A percentile compares a stretch with the other conserved stretches of the same genome.
Evolutionary conservation across 352 stramenopile genomes (phyloP).

Genomic region (Pythium chondricola): DNA sequence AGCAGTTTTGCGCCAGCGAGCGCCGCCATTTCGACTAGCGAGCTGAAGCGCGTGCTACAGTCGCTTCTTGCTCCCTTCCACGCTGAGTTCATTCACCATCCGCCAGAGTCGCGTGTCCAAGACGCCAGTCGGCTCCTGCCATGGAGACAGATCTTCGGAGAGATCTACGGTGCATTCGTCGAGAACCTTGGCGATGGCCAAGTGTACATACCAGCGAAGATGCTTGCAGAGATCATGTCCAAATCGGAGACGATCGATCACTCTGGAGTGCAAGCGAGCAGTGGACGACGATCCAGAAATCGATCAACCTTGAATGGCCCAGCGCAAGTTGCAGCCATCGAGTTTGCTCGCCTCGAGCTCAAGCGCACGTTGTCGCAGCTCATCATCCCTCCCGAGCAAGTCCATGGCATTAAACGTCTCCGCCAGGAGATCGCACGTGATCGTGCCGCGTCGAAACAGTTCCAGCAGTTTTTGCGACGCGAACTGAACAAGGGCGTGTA

Average conservation of each 20-base stretch:
- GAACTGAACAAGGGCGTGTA: constrained; percentile 46
- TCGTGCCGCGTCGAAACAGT: constrained; percentile 33
- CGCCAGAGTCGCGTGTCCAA: constrained; percentile 2
- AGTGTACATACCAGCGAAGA: constrained; percentile 28
- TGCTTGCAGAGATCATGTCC: not conserved
- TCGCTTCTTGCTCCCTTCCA: constrained; percentile 45
- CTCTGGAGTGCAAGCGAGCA: not conserved
- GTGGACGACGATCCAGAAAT: constrained; percentile 5
- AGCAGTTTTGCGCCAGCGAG: constrained; percentile 8
- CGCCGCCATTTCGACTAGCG: constrained; percentile 35
- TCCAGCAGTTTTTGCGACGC: constrained; percentile 52
- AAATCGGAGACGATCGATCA: not conserved
- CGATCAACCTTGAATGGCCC: constrained; percentile 4
- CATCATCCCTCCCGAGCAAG: not conserved
- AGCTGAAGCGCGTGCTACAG: constrained; percentile 64
- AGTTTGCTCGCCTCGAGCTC: constrained; percentile 13
- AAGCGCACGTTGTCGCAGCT: constrained; percentile 10
- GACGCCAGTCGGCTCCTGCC: constrained; percentile 24
- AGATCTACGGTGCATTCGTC: constrained; percentile 57
- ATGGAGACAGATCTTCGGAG: constrained; percentile 49
- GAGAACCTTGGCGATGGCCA: constrained; percentile 44
- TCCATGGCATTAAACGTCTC: constrained; percentile 33
- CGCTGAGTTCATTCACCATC: constrained; percentile 19
- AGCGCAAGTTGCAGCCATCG: constrained; percentile 14
- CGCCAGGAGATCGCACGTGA: constrained; percentile 52